phyloP scores from a whole-genome alignment of 495 filamentous ascomycete species.

The Acidomyces sp. region DNA sequence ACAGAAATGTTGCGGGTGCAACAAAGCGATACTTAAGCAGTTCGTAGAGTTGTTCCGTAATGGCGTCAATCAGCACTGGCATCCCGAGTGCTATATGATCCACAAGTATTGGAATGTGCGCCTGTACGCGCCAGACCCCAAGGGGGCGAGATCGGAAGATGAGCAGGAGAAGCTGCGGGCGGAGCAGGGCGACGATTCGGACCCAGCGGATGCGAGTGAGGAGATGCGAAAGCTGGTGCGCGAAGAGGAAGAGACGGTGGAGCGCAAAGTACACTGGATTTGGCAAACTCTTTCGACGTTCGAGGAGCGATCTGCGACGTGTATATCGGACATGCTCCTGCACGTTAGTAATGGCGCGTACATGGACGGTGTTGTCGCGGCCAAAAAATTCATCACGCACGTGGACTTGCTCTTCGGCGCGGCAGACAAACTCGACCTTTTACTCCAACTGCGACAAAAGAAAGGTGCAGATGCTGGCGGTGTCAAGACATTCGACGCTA shows the following conservation, averaged over 20 bases:
- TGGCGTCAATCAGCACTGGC: slow-evolving; percentile 97
- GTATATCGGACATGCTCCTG: slow-evolving; percentile 98
- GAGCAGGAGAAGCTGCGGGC: slow-evolving; percentile 54
- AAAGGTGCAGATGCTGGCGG: slow-evolving; percentile 42
- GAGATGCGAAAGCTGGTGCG: slow-evolving; percentile 63
- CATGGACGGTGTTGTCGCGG: slow-evolving; percentile 84
- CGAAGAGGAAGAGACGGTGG: slow-evolving; percentile 83
- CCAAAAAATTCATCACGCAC: slow-evolving; percentile 93
- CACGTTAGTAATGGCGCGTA: slow-evolving; percentile 98
- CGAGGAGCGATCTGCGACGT: slow-evolving; percentile 92
- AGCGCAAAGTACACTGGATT: slow-evolving; percentile 93
- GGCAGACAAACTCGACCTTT: slow-evolving; percentile 67
- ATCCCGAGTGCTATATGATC: slow-evolving; percentile 99
- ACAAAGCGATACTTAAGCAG: slow-evolving; percentile 96
- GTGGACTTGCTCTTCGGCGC: slow-evolving; percentile 86
- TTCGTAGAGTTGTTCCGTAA: slow-evolving; percentile 98
- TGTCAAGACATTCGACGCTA: slow-evolving; percentile 14
- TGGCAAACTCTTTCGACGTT: slow-evolving; percentile 97
- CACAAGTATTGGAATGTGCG: slow-evolving; percentile 99
- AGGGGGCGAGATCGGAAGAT: slow-evolving; percentile 35
- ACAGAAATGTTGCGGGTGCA: slow-evolving; percentile 89
- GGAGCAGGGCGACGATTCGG: slow-evolving; percentile 33
- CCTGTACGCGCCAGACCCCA: slow-evolving; percentile 46
- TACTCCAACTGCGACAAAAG: slow-evolving; percentile 53
- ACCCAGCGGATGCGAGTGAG: slow-evolving; percentile 52